A percentile compares a stretch with the other conserved stretches of the same genome.
Evolutionary conservation across 2,329 filamentous ascomycete species (phyloP).

Genomic region (Fusarium goolgardi): DNA sequence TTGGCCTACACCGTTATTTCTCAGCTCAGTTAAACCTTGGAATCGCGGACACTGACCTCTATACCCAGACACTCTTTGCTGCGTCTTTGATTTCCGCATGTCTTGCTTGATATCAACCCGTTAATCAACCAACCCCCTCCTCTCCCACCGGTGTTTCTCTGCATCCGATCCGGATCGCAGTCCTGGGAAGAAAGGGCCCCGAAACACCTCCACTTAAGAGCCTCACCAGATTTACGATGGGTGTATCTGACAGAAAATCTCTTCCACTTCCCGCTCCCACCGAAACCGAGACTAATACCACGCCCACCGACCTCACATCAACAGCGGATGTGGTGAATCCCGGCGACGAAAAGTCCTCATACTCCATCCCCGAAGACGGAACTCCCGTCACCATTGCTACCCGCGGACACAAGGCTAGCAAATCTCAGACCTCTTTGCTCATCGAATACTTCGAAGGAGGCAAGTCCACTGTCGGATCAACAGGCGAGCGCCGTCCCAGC

Average conservation of each 20-base stretch:
- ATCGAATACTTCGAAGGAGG: slow-evolving; percentile 95
- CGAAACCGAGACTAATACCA: slow-evolving; percentile 73
- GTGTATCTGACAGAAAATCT: slow-evolving; percentile 65
- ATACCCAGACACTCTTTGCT: slow-evolving; percentile 37
- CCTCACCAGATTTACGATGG: slow-evolving; percentile 60
- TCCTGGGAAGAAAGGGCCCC: slow-evolving; percentile 39
- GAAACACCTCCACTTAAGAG: slow-evolving; percentile 34
- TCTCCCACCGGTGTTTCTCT: slow-evolving; percentile 36
- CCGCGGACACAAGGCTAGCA: slow-evolving; percentile 66
- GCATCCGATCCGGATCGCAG: slow-evolving; percentile 39
- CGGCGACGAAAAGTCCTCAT: slow-evolving; percentile 77
- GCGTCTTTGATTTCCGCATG: slow-evolving; percentile 45
- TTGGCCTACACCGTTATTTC: slow-evolving; percentile 36
- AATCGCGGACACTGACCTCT: slow-evolving; percentile 44
- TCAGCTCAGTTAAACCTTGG: slow-evolving; percentile 19
- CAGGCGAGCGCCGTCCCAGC: slow-evolving; percentile 78
- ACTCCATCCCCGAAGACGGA: slow-evolving; percentile 86
- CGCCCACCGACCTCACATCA: slow-evolving; percentile 67
- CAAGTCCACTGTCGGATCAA: slow-evolving; percentile 65
- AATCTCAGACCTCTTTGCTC: slow-evolving; percentile 88
- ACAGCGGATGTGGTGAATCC: slow-evolving; percentile 73
- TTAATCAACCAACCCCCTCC: slow-evolving; percentile 37
- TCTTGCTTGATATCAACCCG: slow-evolving; percentile 48
- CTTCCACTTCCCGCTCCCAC: slow-evolving; percentile 83
- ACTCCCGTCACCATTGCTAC: slow-evolving; percentile 94